Conservation (phyloP, 2,329 filamentous ascomycete species). For the Xylaria sp. region DNA sequence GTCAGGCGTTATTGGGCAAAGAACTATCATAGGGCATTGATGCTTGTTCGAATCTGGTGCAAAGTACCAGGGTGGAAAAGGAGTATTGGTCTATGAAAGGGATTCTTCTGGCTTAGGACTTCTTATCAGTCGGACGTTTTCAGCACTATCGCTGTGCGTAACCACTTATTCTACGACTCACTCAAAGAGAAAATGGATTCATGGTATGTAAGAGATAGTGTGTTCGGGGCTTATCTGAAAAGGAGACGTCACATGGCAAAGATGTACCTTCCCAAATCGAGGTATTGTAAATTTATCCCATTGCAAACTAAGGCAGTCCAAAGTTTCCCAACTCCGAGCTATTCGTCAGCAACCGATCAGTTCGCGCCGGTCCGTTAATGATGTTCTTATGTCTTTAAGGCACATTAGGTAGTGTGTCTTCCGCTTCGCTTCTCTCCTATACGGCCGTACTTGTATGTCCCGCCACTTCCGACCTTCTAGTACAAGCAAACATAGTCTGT, state of each 20-base stretch:
- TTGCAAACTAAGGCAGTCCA: slow-evolving; percentile 14
- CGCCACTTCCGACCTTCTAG: neutral
- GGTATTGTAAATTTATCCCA: neutral
- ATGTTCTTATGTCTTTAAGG: neutral
- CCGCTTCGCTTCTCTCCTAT: neutral
- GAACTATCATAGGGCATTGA: too few species aligned
- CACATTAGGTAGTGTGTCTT: too few species aligned
- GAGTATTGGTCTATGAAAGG: neutral
- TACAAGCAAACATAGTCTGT: neutral
- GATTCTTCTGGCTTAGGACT: neutral
- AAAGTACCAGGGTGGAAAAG: neutral
- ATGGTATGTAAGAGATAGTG: neutral
- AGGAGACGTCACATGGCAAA: neutral
- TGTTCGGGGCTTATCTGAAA: neutral
- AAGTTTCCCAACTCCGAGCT: slow-evolving; percentile 24
- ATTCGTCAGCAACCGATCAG: slow-evolving; percentile 22
- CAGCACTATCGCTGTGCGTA: neutral
- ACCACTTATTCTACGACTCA: neutral
- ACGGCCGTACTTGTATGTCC: neutral
- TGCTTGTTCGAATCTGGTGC: neutral
- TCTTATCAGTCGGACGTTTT: neutral
- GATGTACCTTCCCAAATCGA: neutral
- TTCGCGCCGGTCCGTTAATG: neutral
- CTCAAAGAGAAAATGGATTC: neutral
- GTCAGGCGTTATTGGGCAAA: neutral